Percentiles rank a stretch among this genome's conserved stretches.
phyloP scores from a whole-genome alignment of 345 rosid genomes.

The Populus ilicifolia region DNA sequence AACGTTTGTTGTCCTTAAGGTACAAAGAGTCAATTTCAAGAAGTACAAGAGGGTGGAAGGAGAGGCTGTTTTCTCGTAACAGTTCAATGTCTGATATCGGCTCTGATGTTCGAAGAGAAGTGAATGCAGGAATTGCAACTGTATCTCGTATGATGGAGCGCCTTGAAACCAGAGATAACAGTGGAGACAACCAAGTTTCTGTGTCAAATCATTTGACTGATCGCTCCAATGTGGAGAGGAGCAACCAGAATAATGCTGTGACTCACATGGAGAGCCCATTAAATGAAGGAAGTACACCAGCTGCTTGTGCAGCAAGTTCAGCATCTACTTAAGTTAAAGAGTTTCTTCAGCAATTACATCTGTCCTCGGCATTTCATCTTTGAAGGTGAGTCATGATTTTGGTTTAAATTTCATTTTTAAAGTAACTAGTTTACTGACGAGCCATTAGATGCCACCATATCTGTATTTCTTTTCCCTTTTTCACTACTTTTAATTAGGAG shows the following conservation, averaged over 20 bases:
- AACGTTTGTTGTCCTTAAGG: not conserved
- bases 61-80: constrained; percentile 31
- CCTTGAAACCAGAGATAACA: constrained; percentile 36
- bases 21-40: constrained; percentile 30
- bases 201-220: constrained; percentile 25
- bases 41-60: constrained; percentile 37
- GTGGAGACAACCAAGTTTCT: constrained; percentile 22
- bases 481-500: not conserved
- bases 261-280: constrained; percentile 19
- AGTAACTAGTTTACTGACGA: not conserved
- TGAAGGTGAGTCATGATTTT: constrained; percentile 33
- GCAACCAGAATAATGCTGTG: constrained; percentile 24
- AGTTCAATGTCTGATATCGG: constrained; percentile 18
- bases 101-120: constrained; percentile 29
- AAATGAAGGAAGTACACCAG: constrained; percentile 25
- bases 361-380: constrained; percentile 47
- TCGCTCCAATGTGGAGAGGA: constrained; percentile 25
- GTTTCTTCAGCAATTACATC: constrained; percentile 21
- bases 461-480: not conserved
- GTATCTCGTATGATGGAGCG: constrained; percentile 31
- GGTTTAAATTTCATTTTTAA: not conserved
- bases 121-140: constrained; percentile 26
- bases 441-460: not conserved
- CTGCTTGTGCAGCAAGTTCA: constrained; percentile 30
- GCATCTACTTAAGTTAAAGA: constrained; percentile 28